Evolutionary conservation across 2,329 filamentous ascomycete species (phyloP).

Genomic region (Colletotrichum tofieldiae): DNA sequence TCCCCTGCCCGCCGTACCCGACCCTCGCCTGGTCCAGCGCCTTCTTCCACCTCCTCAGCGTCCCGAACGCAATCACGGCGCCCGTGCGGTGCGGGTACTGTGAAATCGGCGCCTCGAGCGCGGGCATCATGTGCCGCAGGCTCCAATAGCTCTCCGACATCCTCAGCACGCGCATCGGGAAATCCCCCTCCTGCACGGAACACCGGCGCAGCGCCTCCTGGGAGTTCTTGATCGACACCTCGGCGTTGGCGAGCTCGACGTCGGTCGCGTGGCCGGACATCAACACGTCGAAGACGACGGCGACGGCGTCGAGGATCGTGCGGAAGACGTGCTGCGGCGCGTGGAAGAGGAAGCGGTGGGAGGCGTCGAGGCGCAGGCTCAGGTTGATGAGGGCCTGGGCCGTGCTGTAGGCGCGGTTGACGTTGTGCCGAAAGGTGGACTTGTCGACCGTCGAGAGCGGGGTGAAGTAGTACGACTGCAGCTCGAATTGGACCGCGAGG

Average conservation of each 20-base stretch:
- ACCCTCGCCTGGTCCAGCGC: slow-evolving; percentile 55
- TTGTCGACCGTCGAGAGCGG: slow-evolving; percentile 57
- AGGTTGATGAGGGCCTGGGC: slow-evolving; percentile 62
- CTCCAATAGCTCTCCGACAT: slow-evolving; percentile 68
- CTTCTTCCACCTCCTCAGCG: slow-evolving; percentile 63
- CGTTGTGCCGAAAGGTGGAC: slow-evolving; percentile 60
- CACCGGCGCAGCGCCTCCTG: slow-evolving; percentile 56
- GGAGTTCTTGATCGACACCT: slow-evolving; percentile 38
- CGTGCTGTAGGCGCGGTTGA: slow-evolving; percentile 65
- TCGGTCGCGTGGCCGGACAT: slow-evolving; percentile 50
- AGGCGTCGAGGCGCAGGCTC: slow-evolving; percentile 47
- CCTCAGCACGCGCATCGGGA: slow-evolving; percentile 61
- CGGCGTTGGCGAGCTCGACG: slow-evolving; percentile 40
- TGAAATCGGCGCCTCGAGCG: slow-evolving; percentile 57
- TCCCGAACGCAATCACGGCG: slow-evolving; percentile 66
- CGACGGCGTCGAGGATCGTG: slow-evolving; percentile 59
- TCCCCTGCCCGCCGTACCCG: slow-evolving; percentile 3
- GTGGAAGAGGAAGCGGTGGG: slow-evolving; percentile 58
- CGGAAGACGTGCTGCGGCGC: slow-evolving; percentile 67
- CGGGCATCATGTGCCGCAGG: slow-evolving; percentile 55
- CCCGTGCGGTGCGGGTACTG: slow-evolving; percentile 63
- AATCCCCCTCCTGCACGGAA: slow-evolving; percentile 65
- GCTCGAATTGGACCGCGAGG: slow-evolving; percentile 65
- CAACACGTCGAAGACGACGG: slow-evolving; percentile 55
- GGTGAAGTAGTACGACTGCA: slow-evolving; percentile 69